A percentile compares a stretch with the other conserved stretches of the same genome.
Evolutionary conservation across 2,329 filamentous ascomycete genomes (phyloP).

Genomic region (Penicillium sp.): DNA sequence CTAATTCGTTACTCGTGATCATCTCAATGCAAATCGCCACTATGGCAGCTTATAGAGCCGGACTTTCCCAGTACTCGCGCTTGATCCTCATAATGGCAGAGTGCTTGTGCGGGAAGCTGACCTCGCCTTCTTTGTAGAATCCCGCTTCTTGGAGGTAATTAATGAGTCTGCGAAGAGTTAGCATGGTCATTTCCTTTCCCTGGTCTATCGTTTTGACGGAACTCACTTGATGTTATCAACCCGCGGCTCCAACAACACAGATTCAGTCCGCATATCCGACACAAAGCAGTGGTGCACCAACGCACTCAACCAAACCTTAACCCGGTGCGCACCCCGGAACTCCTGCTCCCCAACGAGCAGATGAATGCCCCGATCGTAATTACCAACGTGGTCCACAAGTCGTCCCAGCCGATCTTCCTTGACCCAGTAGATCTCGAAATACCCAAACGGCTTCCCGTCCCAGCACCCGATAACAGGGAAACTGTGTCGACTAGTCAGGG

Average conservation of each 20-base stretch:
- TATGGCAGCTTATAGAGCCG: constrained; percentile 48
- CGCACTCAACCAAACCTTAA: constrained; percentile 77
- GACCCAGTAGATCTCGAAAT: constrained; percentile 98
- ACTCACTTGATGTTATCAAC: constrained; percentile 85
- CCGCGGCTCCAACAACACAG: constrained; percentile 80
- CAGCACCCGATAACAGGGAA: constrained; percentile 92
- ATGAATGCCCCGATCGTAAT: constrained; percentile 87
- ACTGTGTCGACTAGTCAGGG: constrained; percentile 66
- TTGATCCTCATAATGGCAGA: constrained; percentile 78
- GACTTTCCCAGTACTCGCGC: constrained; percentile 75
- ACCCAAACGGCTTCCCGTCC: constrained; percentile 93
- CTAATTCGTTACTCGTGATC: constrained; percentile 17
- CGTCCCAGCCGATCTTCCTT: constrained; percentile 81
- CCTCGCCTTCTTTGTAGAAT: constrained; percentile 82
- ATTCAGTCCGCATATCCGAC: constrained; percentile 75
- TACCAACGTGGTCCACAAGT: constrained; percentile 63
- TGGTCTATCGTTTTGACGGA: not conserved
- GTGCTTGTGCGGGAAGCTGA: constrained; percentile 89
- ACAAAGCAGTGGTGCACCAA: constrained; percentile 83
- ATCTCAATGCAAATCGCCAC: not conserved
- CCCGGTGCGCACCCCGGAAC: constrained; percentile 73
- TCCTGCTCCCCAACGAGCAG: constrained; percentile 89
- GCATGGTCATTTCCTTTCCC: not conserved
- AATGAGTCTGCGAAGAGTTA: constrained; percentile 55
- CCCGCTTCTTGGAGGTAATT: constrained; percentile 69